Percentiles rank a stretch among this genome's conserved stretches.
These are phyloP conservation scores for Lentinus tigrinus DNA, from an alignment of 768 basidiomycete species.

Conservation along the genomic window DNA sequence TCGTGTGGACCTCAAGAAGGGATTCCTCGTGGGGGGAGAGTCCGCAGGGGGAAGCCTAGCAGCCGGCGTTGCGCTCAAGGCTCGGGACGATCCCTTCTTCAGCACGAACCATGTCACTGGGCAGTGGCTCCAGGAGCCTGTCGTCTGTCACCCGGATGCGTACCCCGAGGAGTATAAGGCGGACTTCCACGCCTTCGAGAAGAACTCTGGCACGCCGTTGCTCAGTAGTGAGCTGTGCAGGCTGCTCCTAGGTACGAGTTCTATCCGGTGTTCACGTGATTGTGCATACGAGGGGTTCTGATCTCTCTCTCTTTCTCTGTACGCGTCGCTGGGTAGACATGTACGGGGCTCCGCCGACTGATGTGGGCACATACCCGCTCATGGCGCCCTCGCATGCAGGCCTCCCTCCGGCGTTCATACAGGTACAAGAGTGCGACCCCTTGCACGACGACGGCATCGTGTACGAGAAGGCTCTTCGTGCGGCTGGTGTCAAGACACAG, in stretches of 20 bases:
- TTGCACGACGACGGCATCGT: slow-evolving; percentile 31
- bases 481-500: slow-evolving; percentile 23
- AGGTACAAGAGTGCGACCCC: slow-evolving; percentile 25
- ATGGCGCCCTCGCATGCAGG: slow-evolving; percentile 21
- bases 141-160: slow-evolving; percentile 11
- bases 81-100: slow-evolving; percentile 28
- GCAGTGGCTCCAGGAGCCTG: slow-evolving; percentile 24
- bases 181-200: slow-evolving; percentile 22
- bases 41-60: slow-evolving; percentile 27
- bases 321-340: background rate
- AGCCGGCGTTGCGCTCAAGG: slow-evolving; percentile 23
- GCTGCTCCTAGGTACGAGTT: background rate
- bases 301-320: too few relatives aligned
- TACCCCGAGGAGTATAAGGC: slow-evolving; percentile 24
- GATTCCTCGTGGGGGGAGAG: slow-evolving; percentile 26
- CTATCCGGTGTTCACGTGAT: background rate
- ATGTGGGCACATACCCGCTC: slow-evolving; percentile 20
- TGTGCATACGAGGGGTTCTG: background rate
- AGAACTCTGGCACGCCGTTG: slow-evolving; percentile 19
- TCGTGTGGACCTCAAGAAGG: slow-evolving; percentile 19
- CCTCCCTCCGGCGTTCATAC: slow-evolving; percentile 25
- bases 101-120: slow-evolving; percentile 22
- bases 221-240: slow-evolving; percentile 1
- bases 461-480: slow-evolving; percentile 25
- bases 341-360: background rate